Evolutionary conservation across 75 land plant genomes (phyloP).

Genomic region (Larix kaempferi): DNA sequence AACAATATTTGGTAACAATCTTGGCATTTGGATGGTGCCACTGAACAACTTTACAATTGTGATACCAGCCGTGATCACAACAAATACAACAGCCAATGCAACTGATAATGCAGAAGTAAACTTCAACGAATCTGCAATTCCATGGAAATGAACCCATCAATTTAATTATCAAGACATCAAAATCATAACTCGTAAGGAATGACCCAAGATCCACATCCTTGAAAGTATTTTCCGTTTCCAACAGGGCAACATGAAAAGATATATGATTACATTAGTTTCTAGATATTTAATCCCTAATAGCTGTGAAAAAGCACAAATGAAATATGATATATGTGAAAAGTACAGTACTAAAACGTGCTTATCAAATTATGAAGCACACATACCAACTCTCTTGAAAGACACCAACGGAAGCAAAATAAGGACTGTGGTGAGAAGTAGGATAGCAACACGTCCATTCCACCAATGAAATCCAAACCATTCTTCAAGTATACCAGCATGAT

Average conservation of each 20-base stretch:
- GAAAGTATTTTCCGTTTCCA: too few relatives aligned
- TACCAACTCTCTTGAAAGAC: slow-evolving; percentile 80
- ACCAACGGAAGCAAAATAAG: slow-evolving; percentile 72
- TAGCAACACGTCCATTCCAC: slow-evolving; percentile 89
- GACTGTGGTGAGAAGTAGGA: slow-evolving; percentile 67
- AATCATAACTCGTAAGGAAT: not conserved
- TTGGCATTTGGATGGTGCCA: slow-evolving; percentile 59
- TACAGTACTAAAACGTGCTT: not conserved
- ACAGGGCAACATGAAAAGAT: not conserved
- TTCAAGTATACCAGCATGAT: slow-evolving; percentile 88
- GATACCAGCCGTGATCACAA: slow-evolving; percentile 68
- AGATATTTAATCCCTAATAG: too few relatives aligned
- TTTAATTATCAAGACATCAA: not conserved
- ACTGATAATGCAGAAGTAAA: slow-evolving; percentile 87
- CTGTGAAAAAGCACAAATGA: not conserved
- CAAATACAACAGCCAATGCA: slow-evolving; percentile 84
- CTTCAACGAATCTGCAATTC: slow-evolving; percentile 71
- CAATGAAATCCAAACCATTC: slow-evolving; percentile 92
- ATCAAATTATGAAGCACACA: slow-evolving; percentile 3
- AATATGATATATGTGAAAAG: not conserved
- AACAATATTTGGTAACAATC: slow-evolving; percentile 63
- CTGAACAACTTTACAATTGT: slow-evolving; percentile 50
- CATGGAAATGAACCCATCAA: not conserved
- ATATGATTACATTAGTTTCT: not conserved
- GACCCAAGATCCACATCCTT: not conserved